A percentile compares a stretch with the other conserved stretches of the same genome.
Evolutionary conservation across 495 filamentous ascomycete genomes (phyloP).

Genomic region (Lasiosphaeria miniovina): DNA sequence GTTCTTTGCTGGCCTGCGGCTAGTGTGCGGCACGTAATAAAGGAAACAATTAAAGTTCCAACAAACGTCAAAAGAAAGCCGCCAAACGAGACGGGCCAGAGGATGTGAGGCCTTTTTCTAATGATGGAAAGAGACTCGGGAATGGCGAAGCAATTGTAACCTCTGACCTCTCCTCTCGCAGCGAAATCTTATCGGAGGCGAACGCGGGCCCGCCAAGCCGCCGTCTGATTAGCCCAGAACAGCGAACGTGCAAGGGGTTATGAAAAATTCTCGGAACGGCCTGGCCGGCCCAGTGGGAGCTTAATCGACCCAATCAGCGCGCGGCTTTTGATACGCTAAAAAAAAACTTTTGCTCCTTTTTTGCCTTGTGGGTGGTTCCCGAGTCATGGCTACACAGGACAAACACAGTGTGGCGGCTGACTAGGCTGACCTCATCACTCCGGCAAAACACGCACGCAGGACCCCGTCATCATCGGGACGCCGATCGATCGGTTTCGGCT

Average conservation of each 20-base stretch:
- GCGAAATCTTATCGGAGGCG: neutral
- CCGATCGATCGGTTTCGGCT: slow-evolving; percentile 6
- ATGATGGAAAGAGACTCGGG: neutral
- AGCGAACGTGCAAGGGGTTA: neutral
- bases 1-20: neutral
- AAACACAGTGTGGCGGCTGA: too few species aligned
- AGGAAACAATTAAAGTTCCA: neutral
- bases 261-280: slow-evolving; percentile 15
- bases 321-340: neutral
- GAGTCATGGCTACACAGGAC: too few species aligned
- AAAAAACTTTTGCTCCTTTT: too few species aligned
- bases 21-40: neutral
- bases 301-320: neutral
- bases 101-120: neutral
- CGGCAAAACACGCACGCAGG: neutral
- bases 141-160: neutral
- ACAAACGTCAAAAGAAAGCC: neutral
- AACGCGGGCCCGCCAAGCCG: slow-evolving; percentile 7
- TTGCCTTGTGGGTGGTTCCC: too few species aligned
- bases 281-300: slow-evolving; percentile 3
- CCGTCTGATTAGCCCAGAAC: slow-evolving; percentile 1
- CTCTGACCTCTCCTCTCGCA: neutral
- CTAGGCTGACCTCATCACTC: neutral
- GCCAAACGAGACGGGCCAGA: neutral
- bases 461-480: neutral